Conservation (phyloP, 257 asterid genomes). For the Lycium ferocissimum region DNA sequence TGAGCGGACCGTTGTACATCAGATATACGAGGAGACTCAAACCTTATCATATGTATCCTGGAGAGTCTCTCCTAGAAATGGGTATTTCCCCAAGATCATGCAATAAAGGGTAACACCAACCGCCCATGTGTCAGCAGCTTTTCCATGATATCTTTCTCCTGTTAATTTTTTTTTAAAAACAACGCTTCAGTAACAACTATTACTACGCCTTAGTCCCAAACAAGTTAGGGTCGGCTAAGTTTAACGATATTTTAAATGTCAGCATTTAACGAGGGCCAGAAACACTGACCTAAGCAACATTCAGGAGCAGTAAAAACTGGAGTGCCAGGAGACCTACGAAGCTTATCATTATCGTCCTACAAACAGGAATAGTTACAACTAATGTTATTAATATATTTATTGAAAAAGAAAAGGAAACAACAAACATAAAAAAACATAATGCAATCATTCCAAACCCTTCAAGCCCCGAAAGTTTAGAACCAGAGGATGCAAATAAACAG, state of each 20-base stretch:
- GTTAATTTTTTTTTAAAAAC: not conserved
- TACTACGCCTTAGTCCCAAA: not conserved
- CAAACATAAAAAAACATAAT: not conserved
- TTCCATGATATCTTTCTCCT: slow-evolving; percentile 24
- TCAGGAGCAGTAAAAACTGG: slow-evolving; percentile 99
- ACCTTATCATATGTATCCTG: slow-evolving; percentile 98
- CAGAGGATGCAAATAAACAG: not conserved
- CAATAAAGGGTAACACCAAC: slow-evolving; percentile 90
- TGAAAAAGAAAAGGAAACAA: not conserved
- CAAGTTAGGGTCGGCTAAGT: not conserved
- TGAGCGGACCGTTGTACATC: not conserved
- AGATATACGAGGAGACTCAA: not conserved
- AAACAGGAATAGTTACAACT: slow-evolving; percentile 1
- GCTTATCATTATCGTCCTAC: slow-evolving; percentile 92
- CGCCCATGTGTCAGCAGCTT: slow-evolving; percentile 68
- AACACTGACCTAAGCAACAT: slow-evolving; percentile 85
- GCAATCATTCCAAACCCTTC: not conserved
- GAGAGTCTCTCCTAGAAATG: slow-evolving; percentile 92
- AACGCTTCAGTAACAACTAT: not conserved
- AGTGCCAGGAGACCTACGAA: slow-evolving; percentile 98
- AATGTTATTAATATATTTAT: not conserved
- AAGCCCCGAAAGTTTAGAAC: not conserved
- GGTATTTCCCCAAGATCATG: slow-evolving; percentile 72
- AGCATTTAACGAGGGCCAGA: slow-evolving; percentile 67
- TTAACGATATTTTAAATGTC: slow-evolving; percentile 40